A percentile compares a stretch with the other conserved stretches of the same genome.
phyloP scores from a whole-genome alignment of 2,329 filamentous ascomycete genomes.

The Didymella pomorum region DNA sequence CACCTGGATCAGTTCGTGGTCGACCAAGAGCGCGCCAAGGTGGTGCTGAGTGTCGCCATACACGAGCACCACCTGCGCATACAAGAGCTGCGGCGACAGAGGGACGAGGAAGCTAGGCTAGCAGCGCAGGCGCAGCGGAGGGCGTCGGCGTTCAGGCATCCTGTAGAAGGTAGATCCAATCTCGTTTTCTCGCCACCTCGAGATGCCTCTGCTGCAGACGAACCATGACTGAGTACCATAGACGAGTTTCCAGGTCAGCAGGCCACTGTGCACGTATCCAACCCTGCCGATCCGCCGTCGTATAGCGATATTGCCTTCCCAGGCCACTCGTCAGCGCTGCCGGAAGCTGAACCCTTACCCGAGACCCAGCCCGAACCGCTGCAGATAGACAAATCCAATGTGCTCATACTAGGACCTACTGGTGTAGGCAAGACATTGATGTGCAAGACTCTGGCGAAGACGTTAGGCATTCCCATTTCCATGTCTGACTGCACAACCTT shows the following conservation, averaged over 20 bases:
- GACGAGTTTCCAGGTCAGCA: constrained; percentile 71
- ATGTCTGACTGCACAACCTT: constrained; percentile 97
- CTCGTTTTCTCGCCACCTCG: constrained; percentile 21
- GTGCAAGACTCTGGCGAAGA: constrained; percentile 86
- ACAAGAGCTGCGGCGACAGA: constrained; percentile 74
- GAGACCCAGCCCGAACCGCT: constrained; percentile 63
- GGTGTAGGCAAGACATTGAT: constrained; percentile 98
- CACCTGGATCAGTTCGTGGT: constrained; percentile 96
- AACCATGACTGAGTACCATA: constrained; percentile 47
- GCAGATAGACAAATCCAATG: constrained; percentile 94
- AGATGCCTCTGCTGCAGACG: constrained; percentile 19
- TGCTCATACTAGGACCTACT: constrained; percentile 88
- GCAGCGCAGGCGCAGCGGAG: constrained; percentile 74
- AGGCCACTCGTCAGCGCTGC: constrained; percentile 30
- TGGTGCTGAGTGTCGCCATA: constrained; percentile 88
- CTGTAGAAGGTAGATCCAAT: constrained; percentile 72
- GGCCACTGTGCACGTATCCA: constrained; percentile 54
- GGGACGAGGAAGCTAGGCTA: constrained; percentile 80
- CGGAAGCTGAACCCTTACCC: constrained; percentile 55
- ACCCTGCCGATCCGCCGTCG: constrained; percentile 21
- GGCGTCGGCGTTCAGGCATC: constrained; percentile 74
- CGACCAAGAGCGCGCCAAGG: constrained; percentile 93
- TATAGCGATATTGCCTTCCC: constrained; percentile 25
- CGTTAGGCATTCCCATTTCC: constrained; percentile 93
- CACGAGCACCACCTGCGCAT: constrained; percentile 97